Conservation (phyloP, 306 rosid genomes). For the Ammopiptanthus mongolicus region DNA sequence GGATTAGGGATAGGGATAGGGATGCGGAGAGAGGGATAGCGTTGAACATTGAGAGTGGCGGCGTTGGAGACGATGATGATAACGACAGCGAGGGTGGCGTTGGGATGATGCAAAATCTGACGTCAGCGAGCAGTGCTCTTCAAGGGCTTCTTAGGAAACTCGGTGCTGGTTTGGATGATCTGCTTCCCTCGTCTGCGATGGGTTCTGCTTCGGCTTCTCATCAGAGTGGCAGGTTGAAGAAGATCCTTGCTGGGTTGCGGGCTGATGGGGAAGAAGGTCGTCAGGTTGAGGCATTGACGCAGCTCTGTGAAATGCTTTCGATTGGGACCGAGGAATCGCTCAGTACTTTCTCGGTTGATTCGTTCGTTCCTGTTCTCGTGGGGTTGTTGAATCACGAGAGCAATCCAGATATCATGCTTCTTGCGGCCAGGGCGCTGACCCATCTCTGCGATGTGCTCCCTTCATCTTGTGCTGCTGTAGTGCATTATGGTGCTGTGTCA, state of each 20-base stretch:
- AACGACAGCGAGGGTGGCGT: conserved; percentile 85
- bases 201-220: conserved; percentile 76
- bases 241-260: conserved; percentile 74
- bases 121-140: conserved; percentile 95
- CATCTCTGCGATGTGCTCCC: conserved; percentile 95
- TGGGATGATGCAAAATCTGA: conserved; percentile 73
- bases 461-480: conserved; percentile 95
- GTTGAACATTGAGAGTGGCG: conserved; percentile 56
- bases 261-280: conserved; percentile 95
- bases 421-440: conserved; percentile 94
- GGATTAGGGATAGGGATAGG: conserved; percentile 72
- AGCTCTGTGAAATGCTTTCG: conserved; percentile 92
- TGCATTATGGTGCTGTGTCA: conserved; percentile 94
- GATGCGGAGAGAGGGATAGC: conserved; percentile 55
- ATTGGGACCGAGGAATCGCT: conserved; percentile 97
- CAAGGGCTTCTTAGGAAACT: conserved; percentile 92
- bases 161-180: conserved; percentile 95
- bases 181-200: conserved; percentile 76
- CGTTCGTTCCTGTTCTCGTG: conserved; percentile 93
- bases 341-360: conserved; percentile 87
- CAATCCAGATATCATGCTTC: conserved; percentile 98
- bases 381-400: conserved; percentile 92
- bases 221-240: conserved; percentile 91
- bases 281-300: conserved; percentile 96
- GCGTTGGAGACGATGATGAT: conserved; percentile 66